These are phyloP conservation scores for Mycena pura DNA, from an alignment of 768 basidiomycete species.

Conservation along the genomic window DNA sequence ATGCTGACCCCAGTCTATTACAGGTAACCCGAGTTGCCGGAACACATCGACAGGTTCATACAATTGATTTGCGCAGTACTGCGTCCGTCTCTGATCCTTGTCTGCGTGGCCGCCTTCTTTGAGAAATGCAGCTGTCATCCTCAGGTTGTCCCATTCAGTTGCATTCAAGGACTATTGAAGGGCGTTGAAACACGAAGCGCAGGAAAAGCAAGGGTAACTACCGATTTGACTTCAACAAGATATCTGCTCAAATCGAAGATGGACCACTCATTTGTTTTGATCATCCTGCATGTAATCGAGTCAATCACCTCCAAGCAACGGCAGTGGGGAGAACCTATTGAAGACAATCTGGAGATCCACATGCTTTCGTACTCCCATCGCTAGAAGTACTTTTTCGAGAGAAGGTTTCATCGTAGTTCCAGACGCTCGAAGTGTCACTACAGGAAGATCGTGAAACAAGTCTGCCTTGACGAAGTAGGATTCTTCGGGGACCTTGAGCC, in stretches of 20 bases:
- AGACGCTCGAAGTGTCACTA: slow-evolving; percentile 76
- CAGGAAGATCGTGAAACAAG: slow-evolving; percentile 88
- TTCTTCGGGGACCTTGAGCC: slow-evolving; percentile 74
- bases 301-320: not conserved
- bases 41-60: slow-evolving; percentile 85
- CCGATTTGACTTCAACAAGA: slow-evolving; percentile 79
- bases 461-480: slow-evolving; percentile 87
- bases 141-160: slow-evolving; percentile 57
- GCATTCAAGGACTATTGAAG: slow-evolving; percentile 37
- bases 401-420: slow-evolving; percentile 66
- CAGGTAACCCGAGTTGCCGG: slow-evolving; percentile 74
- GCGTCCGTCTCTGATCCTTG: slow-evolving; percentile 41
- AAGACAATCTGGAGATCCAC: slow-evolving; percentile 96
- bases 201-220: not conserved
- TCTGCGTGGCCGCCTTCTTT: slow-evolving; percentile 49
- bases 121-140: slow-evolving; percentile 80
- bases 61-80: slow-evolving; percentile 73
- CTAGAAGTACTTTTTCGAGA: slow-evolving; percentile 73
- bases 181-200: not conserved
- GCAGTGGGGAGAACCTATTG: slow-evolving; percentile 56
- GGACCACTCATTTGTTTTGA: slow-evolving; percentile 90
- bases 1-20: slow-evolving; percentile 86
- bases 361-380: slow-evolving; percentile 86
- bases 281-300: slow-evolving; percentile 66
- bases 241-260: slow-evolving; percentile 86